Base-by-base conservation (phyloP, 306 rosid species). In the Hippophae tibetana region DNA sequence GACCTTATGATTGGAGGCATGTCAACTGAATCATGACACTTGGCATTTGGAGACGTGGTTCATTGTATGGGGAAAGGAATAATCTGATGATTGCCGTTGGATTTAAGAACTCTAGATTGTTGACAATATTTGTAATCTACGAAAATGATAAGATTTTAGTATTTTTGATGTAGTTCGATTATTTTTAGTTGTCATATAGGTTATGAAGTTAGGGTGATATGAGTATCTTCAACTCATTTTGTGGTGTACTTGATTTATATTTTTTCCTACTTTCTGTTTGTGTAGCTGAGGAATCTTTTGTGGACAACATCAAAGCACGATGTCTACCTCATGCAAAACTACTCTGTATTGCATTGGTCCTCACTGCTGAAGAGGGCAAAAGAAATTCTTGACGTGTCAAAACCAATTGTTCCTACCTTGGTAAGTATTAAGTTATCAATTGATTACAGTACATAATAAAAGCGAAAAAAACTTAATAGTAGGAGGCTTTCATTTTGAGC, bases 221-320 rank as follows among this genome's bases (percentile, higher is more conserved):
- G 38, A 31, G 38, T 31, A 31, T 8, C 1, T 46, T 56, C 46
- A 14, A 44, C 54, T 18, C 56, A 40, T 13, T 7, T 57, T 63
- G 50, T 58, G 57, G 60, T 7, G 13, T 46, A 13, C 23, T 43
- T 11, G 62, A 61, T 60, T 59, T 40, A 78, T 65, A 71, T 49
- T 1, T 43, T 61, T 64, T 48, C 52, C 47, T 31, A 53, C 56
- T 54, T 52, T 74, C 69, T 61, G 27, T 58, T 40, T 65, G 43
- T 74, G 87, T 75, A 92, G 99, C 86, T 92, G 62, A 76, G 96
- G 63, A 88, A 85, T 77, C 76, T 92, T 75, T 61, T 88, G 76
- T 85, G 96, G 88, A 85, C 99, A 49, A 92, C 99, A 52, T 85
- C 96, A 56, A 92, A 92, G 86, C 95, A 92, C 57, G 99, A 92